Base-by-base conservation (phyloP, 164 flowering plant genomes). In the Sextonia rubra region DNA sequence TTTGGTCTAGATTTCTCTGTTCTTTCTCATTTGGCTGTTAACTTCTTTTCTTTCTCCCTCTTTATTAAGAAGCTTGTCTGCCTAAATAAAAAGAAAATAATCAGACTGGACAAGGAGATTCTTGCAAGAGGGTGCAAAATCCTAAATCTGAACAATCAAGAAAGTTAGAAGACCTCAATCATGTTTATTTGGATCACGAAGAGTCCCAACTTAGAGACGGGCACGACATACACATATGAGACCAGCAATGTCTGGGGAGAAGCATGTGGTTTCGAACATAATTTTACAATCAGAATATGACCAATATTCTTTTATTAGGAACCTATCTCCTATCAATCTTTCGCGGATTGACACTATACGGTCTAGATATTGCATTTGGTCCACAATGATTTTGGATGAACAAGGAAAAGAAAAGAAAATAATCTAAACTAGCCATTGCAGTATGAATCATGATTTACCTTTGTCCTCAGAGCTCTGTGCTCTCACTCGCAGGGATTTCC, bases 401-500 rank as follows among this genome's bases (percentile, higher is more conserved):
- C 47, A 18, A 12, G 25, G 48, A 4, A 25, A 29, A 47, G 15
- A 15, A 25, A 29, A 12, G 20, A 29, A 61, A 1, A 17, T 18
- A 64, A 22, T 23, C 27, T 15, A 64, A 29, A 64, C 2, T 11
- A 71, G 14, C 47, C 24, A 48, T 20, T 24, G 24, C 17, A 12
- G 5, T 9, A 32, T 23, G 12, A n/a, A 61, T 12, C 27, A 60
- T 22, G 22, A 37, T 5, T 26, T 73, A 73, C 75, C 70, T 73
- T 73, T 68, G 17, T 73, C 75, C 1, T 22, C 55, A 18, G 23
- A 66, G 52, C 64, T 29, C 12, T 66, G 70, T 30, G 70, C 75
- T 67, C 52, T 72, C 61, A 72, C 62, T 52, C 27, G 64, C 37
- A 25, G 48, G 23, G 14, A 26, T 25, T 25, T 6, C 8, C 67